Evolutionary conservation across 148 eudicot species (phyloP), one percentile per base, ranked within the genome.

Genomic region (Polygonum maritimum): DNA sequence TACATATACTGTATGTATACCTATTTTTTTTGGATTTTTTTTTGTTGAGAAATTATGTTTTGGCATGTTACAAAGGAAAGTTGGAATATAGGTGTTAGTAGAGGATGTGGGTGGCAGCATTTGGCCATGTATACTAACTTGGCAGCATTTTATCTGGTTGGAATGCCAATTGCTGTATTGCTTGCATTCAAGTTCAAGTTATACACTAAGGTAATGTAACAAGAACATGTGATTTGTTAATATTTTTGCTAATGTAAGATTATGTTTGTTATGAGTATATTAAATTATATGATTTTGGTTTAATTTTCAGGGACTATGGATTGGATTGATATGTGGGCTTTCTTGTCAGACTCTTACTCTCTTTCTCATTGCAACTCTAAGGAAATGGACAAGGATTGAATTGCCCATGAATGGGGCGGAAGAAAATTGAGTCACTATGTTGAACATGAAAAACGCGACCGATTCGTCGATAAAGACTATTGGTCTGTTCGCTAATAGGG

Each of bases 21-120:
- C 1, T 26, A 1, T 31, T 1, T 7, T 45, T 74, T 11, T 15
- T 72, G 15, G 14, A 21, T 6, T 44, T 7, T 41, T 41, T 41
- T 44, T 44, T 8, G 47, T 39, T 39, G 41, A 44, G 9, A 44
- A 44, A 6, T 6, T 44, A 44, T 44, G 1, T 44, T 44, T 44
- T 44, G 47, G 47, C 6, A 44, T 44, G 9, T 44, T 44, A 44
- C 47, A 44, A 7, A 67, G 21, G 4, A 26, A 26, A 18, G 22
- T 38, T 44, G 41, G 26, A 52, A 8, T 7, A 2, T 80, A 91
- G 98, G 98, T 60, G 98, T 88, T 84, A 88, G 91, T 63, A 87
- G 98, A 82, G 97, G 97, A 70, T 88, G 94, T 52, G 97, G 98
- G 4, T 94, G 97, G 95, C 97, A 94, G 79, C 89, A 91, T 71